Evolutionary conservation across 306 rosid species (phyloP), one percentile per base, ranked within the genome.

Genomic region (Pyrus bretschneideri): DNA sequence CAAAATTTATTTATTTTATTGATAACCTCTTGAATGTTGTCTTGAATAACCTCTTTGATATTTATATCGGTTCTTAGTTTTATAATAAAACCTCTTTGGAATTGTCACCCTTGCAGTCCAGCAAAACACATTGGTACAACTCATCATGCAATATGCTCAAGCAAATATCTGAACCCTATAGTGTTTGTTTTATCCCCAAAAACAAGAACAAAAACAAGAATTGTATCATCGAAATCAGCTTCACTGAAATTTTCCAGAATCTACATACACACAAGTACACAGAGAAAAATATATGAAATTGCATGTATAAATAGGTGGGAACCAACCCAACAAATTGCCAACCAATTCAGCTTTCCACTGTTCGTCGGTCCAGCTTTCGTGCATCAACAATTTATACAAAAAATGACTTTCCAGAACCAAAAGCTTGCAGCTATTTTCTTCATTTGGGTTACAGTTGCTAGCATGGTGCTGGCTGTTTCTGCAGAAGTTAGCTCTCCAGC

Each of bases 391-490:
- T 6, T 11, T 13, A 63, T 7, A 29, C 17, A 15, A 14, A 11
- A 12, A 30, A 30, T 29, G 68, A 22, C 68, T 63, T 63, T 7
- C 35, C 66, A 60, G 31, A 60, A 7, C n/a, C n/a, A 17, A 7
- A 30, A 30, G 42, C 35, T 63, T 18, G 66, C 66, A 25, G 35
- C 66, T 14, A 0, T 63, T 17, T 13, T 62, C 19, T 23, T 63
- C 4, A 12, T 68, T 23, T 68, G 52, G 67, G 3, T 55, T 23
- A 54, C 31, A 63, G 17, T 63, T 5, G 42, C 68, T 42, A 23
- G 74, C 68, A 19, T 69, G n/a, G 58, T 25, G 25, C 33, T 76
- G 21, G 73, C 79, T 57, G 60, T 68, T 55, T 35, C 51, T 57
- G 69, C 45, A 4, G 67, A 40, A 21, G 67, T 40, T 22, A 30